Conservation (phyloP, 2,329 filamentous ascomycete genomes). For the Alternaria ventricosa region DNA sequence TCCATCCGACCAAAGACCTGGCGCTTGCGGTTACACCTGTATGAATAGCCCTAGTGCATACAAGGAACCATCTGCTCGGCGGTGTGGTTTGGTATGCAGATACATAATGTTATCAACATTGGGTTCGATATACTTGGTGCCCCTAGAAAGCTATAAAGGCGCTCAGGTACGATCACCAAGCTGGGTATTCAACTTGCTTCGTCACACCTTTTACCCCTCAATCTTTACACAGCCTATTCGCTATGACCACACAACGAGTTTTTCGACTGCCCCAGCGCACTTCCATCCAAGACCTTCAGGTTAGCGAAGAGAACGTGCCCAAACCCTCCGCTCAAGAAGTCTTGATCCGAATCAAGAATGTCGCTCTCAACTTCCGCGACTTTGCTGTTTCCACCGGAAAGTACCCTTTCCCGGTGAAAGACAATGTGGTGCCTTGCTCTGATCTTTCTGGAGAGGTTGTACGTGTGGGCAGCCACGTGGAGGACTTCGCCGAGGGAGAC, state of each 20-base stretch:
- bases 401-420: conserved; percentile 13
- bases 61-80: not conserved
- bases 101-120: not conserved
- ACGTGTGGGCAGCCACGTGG: conserved; percentile 9
- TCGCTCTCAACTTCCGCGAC: conserved; percentile 26
- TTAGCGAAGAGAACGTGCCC: conserved; percentile 1
- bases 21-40: not conserved
- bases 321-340: conserved; percentile 9
- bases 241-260: conserved; percentile 10
- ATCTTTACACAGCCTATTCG: not conserved
- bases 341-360: conserved; percentile 16
- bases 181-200: not conserved
- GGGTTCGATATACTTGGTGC: not conserved
- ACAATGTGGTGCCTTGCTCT: conserved; percentile 18
- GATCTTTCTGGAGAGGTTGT: conserved; percentile 19
- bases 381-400: conserved; percentile 14
- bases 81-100: not conserved
- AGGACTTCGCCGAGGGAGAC: conserved; percentile 17
- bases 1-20: not conserved
- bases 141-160: not conserved
- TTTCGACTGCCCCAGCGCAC: conserved; percentile 12
- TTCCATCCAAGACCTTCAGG: not conserved
- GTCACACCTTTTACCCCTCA: not conserved
- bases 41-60: not conserved
- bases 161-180: not conserved